A percentile compares a stretch with the other conserved stretches of the same genome.
Conservation (phyloP, 1,284 basidiomycete genomes). For the Entoloma clypeatum region DNA sequence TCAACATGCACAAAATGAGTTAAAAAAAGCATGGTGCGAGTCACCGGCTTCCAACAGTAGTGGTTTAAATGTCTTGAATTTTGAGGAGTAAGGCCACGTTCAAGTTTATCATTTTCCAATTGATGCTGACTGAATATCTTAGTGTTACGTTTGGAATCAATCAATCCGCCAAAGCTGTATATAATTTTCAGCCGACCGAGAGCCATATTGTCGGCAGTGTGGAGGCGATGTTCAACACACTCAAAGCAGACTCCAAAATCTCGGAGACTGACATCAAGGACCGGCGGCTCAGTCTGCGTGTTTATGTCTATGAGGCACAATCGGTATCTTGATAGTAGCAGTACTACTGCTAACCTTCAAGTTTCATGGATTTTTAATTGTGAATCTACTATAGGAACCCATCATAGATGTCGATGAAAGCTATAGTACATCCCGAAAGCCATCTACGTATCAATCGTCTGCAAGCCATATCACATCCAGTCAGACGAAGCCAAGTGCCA, state of each 20-base stretch:
- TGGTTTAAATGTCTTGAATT: conserved; percentile 1
- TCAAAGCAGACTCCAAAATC: background rate
- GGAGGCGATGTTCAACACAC: conserved; percentile 5
- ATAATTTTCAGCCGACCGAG: background rate
- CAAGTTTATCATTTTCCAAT: background rate
- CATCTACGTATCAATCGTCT: no score
- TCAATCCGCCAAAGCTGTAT: conserved; percentile 1
- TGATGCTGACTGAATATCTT: background rate
- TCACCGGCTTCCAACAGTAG: background rate
- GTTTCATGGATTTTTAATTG: no score
- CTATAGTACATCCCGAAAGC: no score
- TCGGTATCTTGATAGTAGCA: no score
- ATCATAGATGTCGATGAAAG: background rate
- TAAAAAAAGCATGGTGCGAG: conserved; percentile 6
- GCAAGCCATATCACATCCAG: background rate
- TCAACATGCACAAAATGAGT: conserved; percentile 2
- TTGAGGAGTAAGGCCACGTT: conserved; percentile 5
- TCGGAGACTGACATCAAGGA: conserved; percentile 2
- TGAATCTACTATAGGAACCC: background rate
- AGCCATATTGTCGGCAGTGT: background rate
- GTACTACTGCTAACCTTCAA: no score
- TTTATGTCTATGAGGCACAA: conserved; percentile 7
- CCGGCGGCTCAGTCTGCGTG: conserved; percentile 1
- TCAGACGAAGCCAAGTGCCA: no score
- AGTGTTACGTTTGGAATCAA: conserved; percentile 6